phyloP scores from a whole-genome alignment of 2,329 filamentous ascomycete species.

The Aspergillus sp. region DNA sequence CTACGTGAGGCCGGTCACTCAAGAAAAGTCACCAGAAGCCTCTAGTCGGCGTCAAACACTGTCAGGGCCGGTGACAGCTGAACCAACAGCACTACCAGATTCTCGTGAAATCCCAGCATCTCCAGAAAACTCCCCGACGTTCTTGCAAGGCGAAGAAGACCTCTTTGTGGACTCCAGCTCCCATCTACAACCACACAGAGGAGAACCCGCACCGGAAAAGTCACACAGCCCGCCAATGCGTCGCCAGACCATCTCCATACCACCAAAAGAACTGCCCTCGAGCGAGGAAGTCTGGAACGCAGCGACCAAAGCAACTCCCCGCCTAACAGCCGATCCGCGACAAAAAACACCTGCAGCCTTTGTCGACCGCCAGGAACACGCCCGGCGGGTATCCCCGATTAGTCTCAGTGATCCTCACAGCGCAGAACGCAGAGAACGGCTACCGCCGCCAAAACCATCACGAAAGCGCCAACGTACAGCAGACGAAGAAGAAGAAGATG shows the following conservation, averaged over 20 bases:
- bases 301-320: not conserved
- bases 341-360: conserved; percentile 11
- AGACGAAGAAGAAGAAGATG: conserved; percentile 13
- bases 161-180: not conserved
- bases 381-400: conserved; percentile 30
- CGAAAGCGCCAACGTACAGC: conserved; percentile 13
- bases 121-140: conserved; percentile 5
- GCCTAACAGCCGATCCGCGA: too few relatives aligned
- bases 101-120: conserved; percentile 6
- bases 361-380: conserved; percentile 30
- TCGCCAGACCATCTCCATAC: not conserved
- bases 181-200: not conserved
- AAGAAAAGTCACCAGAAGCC: not conserved
- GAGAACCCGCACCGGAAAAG: not conserved
- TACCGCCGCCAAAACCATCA: conserved; percentile 2
- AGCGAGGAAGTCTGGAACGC: conserved; percentile 7
- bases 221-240: not conserved
- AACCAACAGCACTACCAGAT: not conserved
- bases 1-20: not conserved
- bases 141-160: not conserved
- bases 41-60: not conserved
- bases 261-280: not conserved
- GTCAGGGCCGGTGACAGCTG: not conserved
- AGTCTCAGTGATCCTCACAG: conserved; percentile 15
- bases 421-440: conserved; percentile 9